phyloP scores from a whole-genome alignment of 2,329 filamentous ascomycete species.

The Metarhizium album region DNA sequence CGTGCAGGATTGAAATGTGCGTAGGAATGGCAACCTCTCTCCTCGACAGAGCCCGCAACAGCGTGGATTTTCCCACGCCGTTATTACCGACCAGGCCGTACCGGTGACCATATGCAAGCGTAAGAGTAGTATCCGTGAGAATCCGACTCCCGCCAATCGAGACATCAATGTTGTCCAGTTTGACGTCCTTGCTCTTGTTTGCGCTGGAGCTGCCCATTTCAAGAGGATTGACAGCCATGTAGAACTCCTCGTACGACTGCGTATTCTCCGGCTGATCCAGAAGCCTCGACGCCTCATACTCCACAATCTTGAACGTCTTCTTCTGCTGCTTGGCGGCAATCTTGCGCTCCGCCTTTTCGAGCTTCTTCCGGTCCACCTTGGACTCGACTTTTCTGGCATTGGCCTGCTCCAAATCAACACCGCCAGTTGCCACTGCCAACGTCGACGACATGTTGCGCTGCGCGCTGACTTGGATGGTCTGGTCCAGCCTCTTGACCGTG shows the following conservation, averaged over 20 bases:
- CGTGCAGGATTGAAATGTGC: conserved; percentile 97
- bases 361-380: conserved; percentile 95
- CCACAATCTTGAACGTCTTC: conserved; percentile 95
- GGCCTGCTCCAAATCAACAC: conserved; percentile 87
- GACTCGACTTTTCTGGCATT: conserved; percentile 92
- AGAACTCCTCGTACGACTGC: conserved; percentile 97
- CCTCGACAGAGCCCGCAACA: conserved; percentile 80
- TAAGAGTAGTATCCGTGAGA: conserved; percentile 80
- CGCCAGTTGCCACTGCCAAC: conserved; percentile 71
- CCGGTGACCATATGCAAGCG: conserved; percentile 80
- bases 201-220: conserved; percentile 64
- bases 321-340: conserved; percentile 97
- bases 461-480: conserved; percentile 87
- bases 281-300: conserved; percentile 89
- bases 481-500: conserved; percentile 75
- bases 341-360: conserved; percentile 96
- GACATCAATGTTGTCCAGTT: conserved; percentile 91
- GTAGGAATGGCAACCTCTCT: conserved; percentile 92
- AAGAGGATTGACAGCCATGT: conserved; percentile 97
- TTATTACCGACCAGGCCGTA: conserved; percentile 99
- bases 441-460: conserved; percentile 96
- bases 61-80: conserved; percentile 96
- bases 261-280: conserved; percentile 73
- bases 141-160: conserved; percentile 85
- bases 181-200: conserved; percentile 97